A percentile compares a stretch with the other conserved stretches of the same genome.
Conservation (phyloP, 1,284 basidiomycete genomes). For the Sporisorium exsertum region DNA sequence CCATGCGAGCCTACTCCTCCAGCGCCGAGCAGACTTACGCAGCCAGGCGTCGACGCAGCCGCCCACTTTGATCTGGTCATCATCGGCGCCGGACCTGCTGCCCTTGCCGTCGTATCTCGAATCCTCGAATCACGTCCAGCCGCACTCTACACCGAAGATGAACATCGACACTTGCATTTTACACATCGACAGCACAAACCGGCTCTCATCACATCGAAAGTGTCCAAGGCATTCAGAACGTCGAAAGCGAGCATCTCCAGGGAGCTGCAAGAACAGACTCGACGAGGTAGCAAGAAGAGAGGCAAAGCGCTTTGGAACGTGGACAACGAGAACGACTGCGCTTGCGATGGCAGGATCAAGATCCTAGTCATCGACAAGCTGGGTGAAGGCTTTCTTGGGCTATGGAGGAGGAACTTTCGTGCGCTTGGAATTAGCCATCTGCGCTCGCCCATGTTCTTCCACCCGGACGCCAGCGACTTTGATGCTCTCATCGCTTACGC, state of each 20-base stretch:
- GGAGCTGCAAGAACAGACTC: conserved; percentile 5
- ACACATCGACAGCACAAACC: conserved; percentile 37
- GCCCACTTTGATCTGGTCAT: conserved; percentile 61
- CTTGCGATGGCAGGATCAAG: conserved; percentile 40
- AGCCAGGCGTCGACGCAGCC: conserved; percentile 13
- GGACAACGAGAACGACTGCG: conserved; percentile 14
- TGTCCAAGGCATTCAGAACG: conserved; percentile 8
- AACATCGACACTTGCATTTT: conserved; percentile 63
- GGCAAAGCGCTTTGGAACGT: conserved; percentile 4
- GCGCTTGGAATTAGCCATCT: conserved; percentile 63
- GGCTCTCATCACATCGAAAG: conserved; percentile 19
- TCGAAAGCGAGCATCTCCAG: background rate
- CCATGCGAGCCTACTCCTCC: background rate
- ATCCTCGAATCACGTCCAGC: conserved; percentile 62
- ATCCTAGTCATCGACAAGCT: conserved; percentile 62
- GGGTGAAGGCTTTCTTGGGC: conserved; percentile 57
- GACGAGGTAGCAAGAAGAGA: conserved; percentile 9
- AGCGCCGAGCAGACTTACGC: background rate
- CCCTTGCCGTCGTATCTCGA: conserved; percentile 55
- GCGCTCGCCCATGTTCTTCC: conserved; percentile 70
- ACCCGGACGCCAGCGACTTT: conserved; percentile 67
- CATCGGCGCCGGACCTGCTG: conserved; percentile 62
- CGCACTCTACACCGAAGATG: conserved; percentile 65
- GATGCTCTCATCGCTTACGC: conserved; percentile 68
- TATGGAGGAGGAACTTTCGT: conserved; percentile 53